These are phyloP conservation scores for Kwoniella sp. DNA, from an alignment of 768 basidiomycete species.

Conservation along the genomic window DNA sequence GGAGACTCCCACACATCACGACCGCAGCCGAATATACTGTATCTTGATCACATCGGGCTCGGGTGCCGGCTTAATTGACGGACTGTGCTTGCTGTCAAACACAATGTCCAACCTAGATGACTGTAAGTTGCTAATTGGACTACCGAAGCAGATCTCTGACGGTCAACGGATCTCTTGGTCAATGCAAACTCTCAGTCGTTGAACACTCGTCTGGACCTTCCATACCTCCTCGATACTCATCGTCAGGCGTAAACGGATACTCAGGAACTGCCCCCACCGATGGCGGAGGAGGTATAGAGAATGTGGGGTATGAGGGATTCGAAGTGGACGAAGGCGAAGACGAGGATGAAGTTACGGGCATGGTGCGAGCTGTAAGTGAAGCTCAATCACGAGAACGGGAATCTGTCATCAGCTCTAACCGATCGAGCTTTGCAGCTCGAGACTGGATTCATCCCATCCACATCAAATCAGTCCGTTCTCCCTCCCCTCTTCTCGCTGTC, in stretches of 20 bases:
- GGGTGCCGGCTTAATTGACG: no score
- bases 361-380: constrained; percentile 60
- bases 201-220: constrained; percentile 72
- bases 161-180: no score
- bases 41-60: no score
- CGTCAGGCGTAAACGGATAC: constrained; percentile 29
- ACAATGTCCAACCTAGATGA: constrained; percentile 47
- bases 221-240: constrained; percentile 35
- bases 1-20: no score
- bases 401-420: constrained; percentile 18
- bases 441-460: constrained; percentile 54
- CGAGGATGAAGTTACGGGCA: constrained; percentile 52
- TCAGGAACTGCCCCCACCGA: constrained; percentile 47
- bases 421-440: constrained; percentile 49
- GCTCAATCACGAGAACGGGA: no score
- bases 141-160: neutral
- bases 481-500: constrained; percentile 52
- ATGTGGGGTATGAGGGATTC: constrained; percentile 82
- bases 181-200: constrained; percentile 65
- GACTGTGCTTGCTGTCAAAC: no score
- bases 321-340: constrained; percentile 68
- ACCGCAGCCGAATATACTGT: no score
- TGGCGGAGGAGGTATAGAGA: constrained; percentile 49
- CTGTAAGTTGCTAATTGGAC: constrained; percentile 43
- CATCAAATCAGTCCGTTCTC: constrained; percentile 26